Evolutionary conservation across 225 moss, liverwort and hornwort genomes (phyloP).

Genomic region (Asterella californica): DNA sequence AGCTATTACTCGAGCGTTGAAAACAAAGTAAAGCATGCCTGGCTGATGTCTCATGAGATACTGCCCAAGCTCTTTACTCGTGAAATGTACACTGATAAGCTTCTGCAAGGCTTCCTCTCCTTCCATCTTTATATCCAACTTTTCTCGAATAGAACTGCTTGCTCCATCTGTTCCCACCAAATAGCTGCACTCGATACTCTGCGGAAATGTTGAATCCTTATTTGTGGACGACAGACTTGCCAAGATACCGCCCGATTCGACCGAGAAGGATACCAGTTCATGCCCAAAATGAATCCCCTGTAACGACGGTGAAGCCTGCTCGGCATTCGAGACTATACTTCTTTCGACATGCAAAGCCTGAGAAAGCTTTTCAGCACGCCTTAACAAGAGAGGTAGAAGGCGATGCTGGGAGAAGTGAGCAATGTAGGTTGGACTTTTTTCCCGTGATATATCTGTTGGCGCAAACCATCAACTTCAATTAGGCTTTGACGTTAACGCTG

Average conservation of each 20-base stretch:
- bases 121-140: slow-evolving; percentile 67
- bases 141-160: slow-evolving; percentile 64
- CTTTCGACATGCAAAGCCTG: slow-evolving; percentile 25
- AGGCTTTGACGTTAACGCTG: not conserved
- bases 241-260: slow-evolving; percentile 41
- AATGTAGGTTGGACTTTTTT: slow-evolving; percentile 67
- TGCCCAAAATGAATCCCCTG: slow-evolving; percentile 62
- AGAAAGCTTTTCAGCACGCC: slow-evolving; percentile 61
- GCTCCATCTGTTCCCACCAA: slow-evolving; percentile 96
- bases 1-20: slow-evolving; percentile 69
- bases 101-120: slow-evolving; percentile 73
- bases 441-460: slow-evolving; percentile 51
- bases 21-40: slow-evolving; percentile 94
- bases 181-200: slow-evolving; percentile 61
- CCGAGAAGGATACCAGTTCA: slow-evolving; percentile 58
- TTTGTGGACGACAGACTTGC: slow-evolving; percentile 48
- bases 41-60: slow-evolving; percentile 59
- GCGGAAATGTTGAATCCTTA: slow-evolving; percentile 24
- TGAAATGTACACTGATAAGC: slow-evolving; percentile 79
- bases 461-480: not conserved
- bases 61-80: slow-evolving; percentile 67
- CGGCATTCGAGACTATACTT: slow-evolving; percentile 20
- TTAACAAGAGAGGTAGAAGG: slow-evolving; percentile 70
- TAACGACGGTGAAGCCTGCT: slow-evolving; percentile 2
- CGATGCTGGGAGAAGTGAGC: slow-evolving; percentile 93